A percentile compares a stretch with the other conserved stretches of the same genome.
These are phyloP conservation scores for Xylariaceae sp. DNA, from an alignment of 2,329 filamentous ascomycete species.

Conservation along the genomic window DNA sequence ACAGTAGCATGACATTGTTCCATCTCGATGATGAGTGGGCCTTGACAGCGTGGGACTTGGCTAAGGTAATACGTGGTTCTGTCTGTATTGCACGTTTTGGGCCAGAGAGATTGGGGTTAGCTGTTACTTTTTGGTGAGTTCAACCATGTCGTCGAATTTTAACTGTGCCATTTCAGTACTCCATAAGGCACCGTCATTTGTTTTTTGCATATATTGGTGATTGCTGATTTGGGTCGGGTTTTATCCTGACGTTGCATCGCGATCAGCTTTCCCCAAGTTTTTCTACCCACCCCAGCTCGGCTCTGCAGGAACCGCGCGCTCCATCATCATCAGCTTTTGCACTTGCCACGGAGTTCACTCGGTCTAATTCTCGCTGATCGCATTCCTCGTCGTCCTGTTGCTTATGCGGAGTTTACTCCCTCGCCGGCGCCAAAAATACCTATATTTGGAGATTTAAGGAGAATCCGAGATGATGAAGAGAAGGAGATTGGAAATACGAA, in stretches of 20 bases:
- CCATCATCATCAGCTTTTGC: conserved; percentile 12
- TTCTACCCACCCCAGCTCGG: conserved; percentile 6
- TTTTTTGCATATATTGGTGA: neutral
- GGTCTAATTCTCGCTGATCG: conserved; percentile 18
- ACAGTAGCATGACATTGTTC: conserved; percentile 27
- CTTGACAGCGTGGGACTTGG: conserved; percentile 37
- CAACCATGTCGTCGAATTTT: no score
- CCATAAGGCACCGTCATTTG: conserved; percentile 13
- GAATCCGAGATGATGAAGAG: no score
- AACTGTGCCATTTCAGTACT: no score
- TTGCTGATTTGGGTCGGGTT: conserved; percentile 10
- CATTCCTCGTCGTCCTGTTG: conserved; percentile 15
- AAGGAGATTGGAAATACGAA: no score
- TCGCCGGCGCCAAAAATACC: conserved; percentile 7
- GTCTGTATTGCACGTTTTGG: conserved; percentile 30
- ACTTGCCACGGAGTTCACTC: conserved; percentile 18
- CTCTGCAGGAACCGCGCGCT: conserved; percentile 15
- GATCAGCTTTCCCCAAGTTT: conserved; percentile 18
- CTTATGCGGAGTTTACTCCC: conserved; percentile 10
- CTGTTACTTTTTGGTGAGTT: conserved; percentile 31
- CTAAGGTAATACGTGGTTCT: conserved; percentile 26
- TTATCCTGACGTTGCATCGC: conserved; percentile 4
- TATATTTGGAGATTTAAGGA: no score
- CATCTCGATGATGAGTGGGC: conserved; percentile 43
- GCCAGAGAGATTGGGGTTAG: conserved; percentile 27